These are phyloP conservation scores for Neonectria neomacrospora DNA, from an alignment of 2,329 filamentous ascomycete genomes.

Conservation along the genomic window DNA sequence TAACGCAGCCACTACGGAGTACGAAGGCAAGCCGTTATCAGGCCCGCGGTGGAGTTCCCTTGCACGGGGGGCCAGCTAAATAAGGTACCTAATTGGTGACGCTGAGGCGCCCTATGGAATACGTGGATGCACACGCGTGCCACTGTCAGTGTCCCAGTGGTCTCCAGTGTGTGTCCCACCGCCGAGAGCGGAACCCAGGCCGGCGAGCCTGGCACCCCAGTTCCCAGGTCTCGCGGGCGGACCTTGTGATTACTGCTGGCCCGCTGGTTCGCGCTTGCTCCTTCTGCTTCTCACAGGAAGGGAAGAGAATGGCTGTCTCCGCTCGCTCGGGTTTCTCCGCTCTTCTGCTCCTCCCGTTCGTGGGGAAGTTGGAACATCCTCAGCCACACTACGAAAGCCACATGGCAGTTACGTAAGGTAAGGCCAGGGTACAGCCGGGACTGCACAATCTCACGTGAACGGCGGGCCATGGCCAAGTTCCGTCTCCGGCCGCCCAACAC, in stretches of 20 bases:
- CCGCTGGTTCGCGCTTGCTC: slow-evolving; percentile 7
- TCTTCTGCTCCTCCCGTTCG: background rate
- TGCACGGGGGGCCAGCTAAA: background rate
- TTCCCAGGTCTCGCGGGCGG: slow-evolving; percentile 24
- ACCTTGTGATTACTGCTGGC: slow-evolving; percentile 30
- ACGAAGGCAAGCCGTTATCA: slow-evolving; percentile 12
- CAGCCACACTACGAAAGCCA: slow-evolving; percentile 18
- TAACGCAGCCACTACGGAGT: background rate
- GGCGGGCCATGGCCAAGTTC: slow-evolving; percentile 5
- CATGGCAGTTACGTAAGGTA: background rate
- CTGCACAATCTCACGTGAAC: slow-evolving; percentile 46
- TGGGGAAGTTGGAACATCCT: background rate
- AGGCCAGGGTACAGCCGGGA: background rate
- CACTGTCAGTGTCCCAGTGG: background rate
- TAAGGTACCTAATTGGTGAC: background rate
- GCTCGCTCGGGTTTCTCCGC: background rate
- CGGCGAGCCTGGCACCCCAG: background rate
- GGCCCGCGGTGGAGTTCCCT: slow-evolving; percentile 2
- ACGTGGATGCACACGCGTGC: slow-evolving; percentile 23
- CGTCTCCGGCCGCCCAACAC: slow-evolving; percentile 9
- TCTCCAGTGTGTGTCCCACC: background rate
- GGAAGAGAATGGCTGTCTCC: too few relatives aligned
- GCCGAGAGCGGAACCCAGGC: slow-evolving; percentile 35
- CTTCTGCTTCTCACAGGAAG: background rate
- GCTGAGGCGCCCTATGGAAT: slow-evolving; percentile 10